phyloP scores from a whole-genome alignment of 1,139 yeast genomes.

The Suhomyces yuchorum region DNA sequence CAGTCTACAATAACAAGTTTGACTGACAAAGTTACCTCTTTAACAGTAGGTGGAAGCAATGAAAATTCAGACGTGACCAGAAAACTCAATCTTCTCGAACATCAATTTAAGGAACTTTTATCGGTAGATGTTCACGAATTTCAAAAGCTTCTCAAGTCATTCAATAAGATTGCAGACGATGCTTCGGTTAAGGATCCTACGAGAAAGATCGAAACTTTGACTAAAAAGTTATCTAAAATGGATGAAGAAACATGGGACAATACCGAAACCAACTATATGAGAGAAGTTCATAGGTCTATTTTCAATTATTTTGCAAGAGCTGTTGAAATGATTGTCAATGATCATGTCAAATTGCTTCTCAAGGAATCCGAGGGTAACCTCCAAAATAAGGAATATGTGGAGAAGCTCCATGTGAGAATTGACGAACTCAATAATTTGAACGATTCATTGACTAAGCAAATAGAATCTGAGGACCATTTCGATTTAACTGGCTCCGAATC shows the following conservation, averaged over 20 bases:
- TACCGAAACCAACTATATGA: conserved; percentile 33
- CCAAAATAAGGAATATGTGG: conserved; percentile 26
- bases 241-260: conserved; percentile 19
- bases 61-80: conserved; percentile 21
- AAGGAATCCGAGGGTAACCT: conserved; percentile 28
- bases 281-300: conserved; percentile 54
- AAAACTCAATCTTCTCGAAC: conserved; percentile 30
- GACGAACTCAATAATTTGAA: conserved; percentile 32
- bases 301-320: conserved; percentile 63
- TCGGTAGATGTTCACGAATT: conserved; percentile 42
- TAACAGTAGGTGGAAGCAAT: conserved; percentile 22
- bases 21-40: conserved; percentile 32
- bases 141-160: conserved; percentile 46
- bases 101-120: conserved; percentile 42
- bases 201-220: conserved; percentile 48
- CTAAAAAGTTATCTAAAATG: conserved; percentile 21
- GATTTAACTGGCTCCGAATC: conserved; percentile 18
- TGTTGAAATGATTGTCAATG: conserved; percentile 56
- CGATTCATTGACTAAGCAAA: conserved; percentile 27
- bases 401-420: conserved; percentile 33
- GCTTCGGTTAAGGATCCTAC: conserved; percentile 59
- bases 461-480: conserved; percentile 18
- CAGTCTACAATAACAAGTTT: conserved; percentile 35
- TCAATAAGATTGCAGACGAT: conserved; percentile 60
- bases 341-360: conserved; percentile 51